These are phyloP conservation scores for Kodamaea jinghongensis DNA, from an alignment of 805 yeast species.

Conservation along the genomic window DNA sequence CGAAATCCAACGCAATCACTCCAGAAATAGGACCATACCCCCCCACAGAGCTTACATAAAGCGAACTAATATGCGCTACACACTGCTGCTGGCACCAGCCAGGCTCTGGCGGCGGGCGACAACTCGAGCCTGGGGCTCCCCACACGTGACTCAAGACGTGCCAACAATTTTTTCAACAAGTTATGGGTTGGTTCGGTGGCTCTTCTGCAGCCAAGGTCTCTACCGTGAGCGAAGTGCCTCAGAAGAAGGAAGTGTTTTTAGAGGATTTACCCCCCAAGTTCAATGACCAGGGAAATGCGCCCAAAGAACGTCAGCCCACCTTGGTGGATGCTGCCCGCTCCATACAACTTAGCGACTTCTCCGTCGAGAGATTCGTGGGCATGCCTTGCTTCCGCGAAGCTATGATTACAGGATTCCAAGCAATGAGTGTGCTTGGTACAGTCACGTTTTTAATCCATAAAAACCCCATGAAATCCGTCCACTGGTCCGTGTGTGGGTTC, in stretches of 20 bases:
- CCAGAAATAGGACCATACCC: too few relatives aligned
- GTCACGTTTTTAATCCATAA: conserved; percentile 68
- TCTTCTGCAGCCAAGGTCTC: conserved; percentile 35
- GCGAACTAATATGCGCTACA: too few relatives aligned
- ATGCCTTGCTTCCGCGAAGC: conserved; percentile 84
- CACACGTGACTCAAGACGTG: too few relatives aligned
- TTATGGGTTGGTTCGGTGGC: conserved; percentile 46
- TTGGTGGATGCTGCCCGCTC: conserved; percentile 40
- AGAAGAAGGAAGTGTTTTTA: conserved; percentile 28
- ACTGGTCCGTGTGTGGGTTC: conserved; percentile 84
- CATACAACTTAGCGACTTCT: conserved; percentile 51
- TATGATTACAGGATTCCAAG: conserved; percentile 68
- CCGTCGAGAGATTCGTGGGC: conserved; percentile 45
- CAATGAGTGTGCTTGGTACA: conserved; percentile 67
- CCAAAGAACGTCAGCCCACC: conserved; percentile 11
- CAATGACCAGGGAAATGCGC: conserved; percentile 23
- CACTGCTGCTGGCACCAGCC: too few relatives aligned
- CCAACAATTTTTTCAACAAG: too few relatives aligned
- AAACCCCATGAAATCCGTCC: conserved; percentile 57
- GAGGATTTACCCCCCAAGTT: conserved; percentile 56
- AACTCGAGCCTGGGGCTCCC: too few relatives aligned
- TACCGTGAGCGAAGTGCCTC: conserved; percentile 27
- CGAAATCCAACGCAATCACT: too few relatives aligned
- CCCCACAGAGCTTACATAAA: too few relatives aligned
- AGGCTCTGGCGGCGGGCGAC: too few relatives aligned